Evolutionary conservation across 176 grass and related monocot species (phyloP), one percentile per base, ranked within the genome.

Genomic region (Oryza glumipatula): DNA sequence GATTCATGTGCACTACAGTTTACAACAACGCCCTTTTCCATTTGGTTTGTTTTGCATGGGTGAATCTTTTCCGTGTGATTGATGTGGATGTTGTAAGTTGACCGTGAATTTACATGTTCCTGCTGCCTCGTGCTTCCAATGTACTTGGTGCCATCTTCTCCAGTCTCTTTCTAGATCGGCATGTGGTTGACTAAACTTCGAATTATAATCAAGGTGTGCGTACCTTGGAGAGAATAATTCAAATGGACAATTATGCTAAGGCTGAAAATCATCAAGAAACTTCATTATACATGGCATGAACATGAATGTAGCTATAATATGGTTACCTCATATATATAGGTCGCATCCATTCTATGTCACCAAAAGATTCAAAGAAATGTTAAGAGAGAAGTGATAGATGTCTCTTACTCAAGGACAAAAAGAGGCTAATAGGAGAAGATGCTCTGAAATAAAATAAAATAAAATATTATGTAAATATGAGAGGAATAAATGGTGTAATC

Each of bases 101-200:
- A 54, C 8, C 7, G 11, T 78, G 76, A 86, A 72, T 72, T 17
- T 58, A 58, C 19, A 86, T 72, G 68, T 85, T 86, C 76, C 41
- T 49, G 65, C 75, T 38, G 65, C 75, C 84, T 65, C 67, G 54
- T 86, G 26, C 43, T 72, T 78, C 14, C 24, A 61, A 64, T 33
- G 67, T 72, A 86, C 51, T 38, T 72, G 39, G 38, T 56, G 12
- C 11, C 67, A 71, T 78, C 75, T 85, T 61, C 46, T 58, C 73
- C 32, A 15, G 82, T 44, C 73, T 12, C 23, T 76, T 84, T 76
- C 2, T 54, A 56, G 30, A 49, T 56, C 32, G 61, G 21, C 14
- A 76, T 49, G 32, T 17, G 32, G 32, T 68, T 76, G 73, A 84
- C 72, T 4, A 68, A 28, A 54, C 46, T 16, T 51, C 35, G 22